Evolutionary conservation across 108 stramenopile species (phyloP).

Genomic region (Pseudonitzschia pungens): DNA sequence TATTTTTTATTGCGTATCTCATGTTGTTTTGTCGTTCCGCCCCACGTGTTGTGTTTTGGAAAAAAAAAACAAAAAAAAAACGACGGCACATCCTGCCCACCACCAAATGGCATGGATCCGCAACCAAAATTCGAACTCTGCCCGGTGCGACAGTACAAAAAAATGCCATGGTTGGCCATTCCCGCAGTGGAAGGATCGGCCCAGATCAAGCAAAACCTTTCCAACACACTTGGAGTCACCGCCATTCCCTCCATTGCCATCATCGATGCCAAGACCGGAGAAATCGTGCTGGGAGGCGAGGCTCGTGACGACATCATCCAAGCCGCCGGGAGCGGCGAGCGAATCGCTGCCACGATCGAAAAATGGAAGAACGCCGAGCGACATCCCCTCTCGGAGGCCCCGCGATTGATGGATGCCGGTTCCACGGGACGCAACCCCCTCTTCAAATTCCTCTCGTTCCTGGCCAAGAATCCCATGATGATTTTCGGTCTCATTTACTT

Average conservation of each 20-base stretch:
- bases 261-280: constrained; percentile 67
- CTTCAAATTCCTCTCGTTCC: constrained; percentile 41
- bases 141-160: constrained; percentile 28
- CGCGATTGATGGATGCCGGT: constrained; percentile 1
- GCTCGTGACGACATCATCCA: constrained; percentile 54
- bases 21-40: background rate
- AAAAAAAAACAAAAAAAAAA: no score
- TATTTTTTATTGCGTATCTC: background rate
- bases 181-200: constrained; percentile 36
- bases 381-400: constrained; percentile 55
- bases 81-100: no score
- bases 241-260: constrained; percentile 75
- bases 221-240: constrained; percentile 50
- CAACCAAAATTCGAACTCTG: no score
- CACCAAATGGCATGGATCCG: no score
- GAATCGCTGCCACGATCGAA: constrained; percentile 38
- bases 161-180: constrained; percentile 78
- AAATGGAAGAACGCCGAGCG: constrained; percentile 56
- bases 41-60: no score
- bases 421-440: constrained; percentile 23
- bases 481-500: constrained; percentile 64
- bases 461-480: constrained; percentile 61
- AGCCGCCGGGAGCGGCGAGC: constrained; percentile 19
- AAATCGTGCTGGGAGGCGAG: constrained; percentile 48
- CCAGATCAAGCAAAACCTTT: constrained; percentile 52